A percentile compares a stretch with the other conserved stretches of the same genome.
phyloP scores from a whole-genome alignment of 805 yeast genomes.

The Komagataella populi region DNA sequence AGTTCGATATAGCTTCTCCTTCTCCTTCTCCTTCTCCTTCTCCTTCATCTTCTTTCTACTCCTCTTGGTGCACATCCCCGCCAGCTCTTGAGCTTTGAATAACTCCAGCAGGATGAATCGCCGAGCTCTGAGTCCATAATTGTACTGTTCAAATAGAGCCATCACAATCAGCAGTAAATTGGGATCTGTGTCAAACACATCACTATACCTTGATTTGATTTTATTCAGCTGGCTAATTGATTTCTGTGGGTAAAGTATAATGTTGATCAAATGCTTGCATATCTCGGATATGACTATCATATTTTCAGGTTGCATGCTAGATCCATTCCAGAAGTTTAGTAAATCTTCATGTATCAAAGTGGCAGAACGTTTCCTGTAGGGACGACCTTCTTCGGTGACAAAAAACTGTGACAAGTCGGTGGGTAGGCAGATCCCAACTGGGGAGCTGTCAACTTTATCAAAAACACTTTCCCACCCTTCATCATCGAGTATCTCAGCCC shows the following conservation, averaged over 20 bases:
- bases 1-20: neutral
- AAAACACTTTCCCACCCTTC: slow-evolving; percentile 53
- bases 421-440: slow-evolving; percentile 18
- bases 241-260: slow-evolving; percentile 14
- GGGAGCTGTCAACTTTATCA: slow-evolving; percentile 22
- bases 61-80: slow-evolving; percentile 36
- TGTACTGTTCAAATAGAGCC: slow-evolving; percentile 39
- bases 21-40: slow-evolving; percentile 4
- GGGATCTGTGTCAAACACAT: slow-evolving; percentile 36
- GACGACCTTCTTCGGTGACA: neutral
- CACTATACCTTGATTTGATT: slow-evolving; percentile 35
- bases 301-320: neutral
- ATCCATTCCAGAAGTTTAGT: neutral
- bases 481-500: slow-evolving; percentile 76
- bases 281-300: slow-evolving; percentile 11
- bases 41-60: slow-evolving; percentile 20
- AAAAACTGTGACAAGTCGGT: slow-evolving; percentile 9
- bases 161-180: slow-evolving; percentile 39
- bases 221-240: slow-evolving; percentile 26
- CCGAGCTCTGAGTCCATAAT: slow-evolving; percentile 48
- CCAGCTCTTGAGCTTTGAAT: slow-evolving; percentile 36
- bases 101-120: slow-evolving; percentile 48
- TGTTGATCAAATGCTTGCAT: slow-evolving; percentile 14
- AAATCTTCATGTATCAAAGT: neutral
- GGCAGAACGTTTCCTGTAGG: neutral